These are phyloP conservation scores for Omphalotus olearius DNA, from an alignment of 1,284 basidiomycete species.

Conservation along the genomic window DNA sequence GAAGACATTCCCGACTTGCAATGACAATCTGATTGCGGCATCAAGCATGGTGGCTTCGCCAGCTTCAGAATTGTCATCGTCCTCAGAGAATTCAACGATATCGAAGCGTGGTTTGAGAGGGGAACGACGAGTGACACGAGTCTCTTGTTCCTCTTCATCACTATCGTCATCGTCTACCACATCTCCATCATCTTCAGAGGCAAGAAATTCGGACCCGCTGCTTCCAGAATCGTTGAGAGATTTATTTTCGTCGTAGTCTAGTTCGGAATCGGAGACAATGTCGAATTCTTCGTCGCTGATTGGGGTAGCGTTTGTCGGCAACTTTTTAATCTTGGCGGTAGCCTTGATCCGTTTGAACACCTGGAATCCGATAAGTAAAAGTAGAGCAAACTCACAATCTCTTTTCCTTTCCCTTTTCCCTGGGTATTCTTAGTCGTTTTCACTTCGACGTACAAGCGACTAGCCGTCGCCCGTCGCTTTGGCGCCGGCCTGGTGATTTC, in stretches of 20 bases:
- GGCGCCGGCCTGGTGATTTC: slow-evolving; percentile 16
- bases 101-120: slow-evolving; percentile 9
- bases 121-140: slow-evolving; percentile 5
- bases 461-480: slow-evolving; percentile 42
- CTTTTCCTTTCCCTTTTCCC: slow-evolving; percentile 39
- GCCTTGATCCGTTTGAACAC: neutral
- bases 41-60: slow-evolving; percentile 56
- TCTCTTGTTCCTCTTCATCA: slow-evolving; percentile 4
- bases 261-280: slow-evolving; percentile 31
- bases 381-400: slow-evolving; percentile 3
- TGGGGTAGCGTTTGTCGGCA: slow-evolving; percentile 12
- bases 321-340: slow-evolving; percentile 1
- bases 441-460: slow-evolving; percentile 45
- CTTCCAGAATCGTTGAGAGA: slow-evolving; percentile 46
- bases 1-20: slow-evolving; percentile 33
- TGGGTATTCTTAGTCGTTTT: slow-evolving; percentile 21
- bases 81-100: slow-evolving; percentile 18
- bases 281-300: slow-evolving; percentile 23
- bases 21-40: slow-evolving; percentile 52
- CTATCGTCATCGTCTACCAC: slow-evolving; percentile 17
- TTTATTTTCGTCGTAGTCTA: slow-evolving; percentile 33
- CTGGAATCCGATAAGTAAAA: neutral
- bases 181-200: slow-evolving; percentile 33
- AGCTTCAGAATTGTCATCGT: slow-evolving; percentile 28
- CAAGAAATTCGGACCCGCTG: slow-evolving; percentile 57